Conservation (phyloP, 768 basidiomycete species). For the Psilocybe subaeruginosa region DNA sequence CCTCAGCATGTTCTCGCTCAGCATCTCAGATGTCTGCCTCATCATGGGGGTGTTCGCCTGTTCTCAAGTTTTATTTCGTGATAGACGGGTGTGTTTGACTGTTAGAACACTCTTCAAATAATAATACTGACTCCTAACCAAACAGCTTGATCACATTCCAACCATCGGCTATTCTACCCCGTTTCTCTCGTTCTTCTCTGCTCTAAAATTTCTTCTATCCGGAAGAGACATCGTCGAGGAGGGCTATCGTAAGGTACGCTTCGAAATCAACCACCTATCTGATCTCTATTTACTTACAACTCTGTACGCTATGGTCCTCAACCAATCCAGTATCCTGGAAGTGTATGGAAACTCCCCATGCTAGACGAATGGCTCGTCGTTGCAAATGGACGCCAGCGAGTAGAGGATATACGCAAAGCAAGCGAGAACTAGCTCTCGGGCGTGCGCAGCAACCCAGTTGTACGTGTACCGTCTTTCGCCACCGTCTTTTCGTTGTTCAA, state of each 20-base stretch:
- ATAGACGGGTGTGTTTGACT: constrained; percentile 2
- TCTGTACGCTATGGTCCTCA: not conserved
- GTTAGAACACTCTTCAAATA: not conserved
- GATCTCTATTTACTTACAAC: not conserved
- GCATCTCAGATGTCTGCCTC: not conserved
- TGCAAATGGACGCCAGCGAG: constrained; percentile 38
- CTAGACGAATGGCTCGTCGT: constrained; percentile 29
- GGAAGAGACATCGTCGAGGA: constrained; percentile 18
- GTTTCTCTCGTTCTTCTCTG: constrained; percentile 19
- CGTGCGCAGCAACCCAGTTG: constrained; percentile 28
- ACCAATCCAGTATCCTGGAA: constrained; percentile 18
- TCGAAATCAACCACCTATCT: too few relatives aligned
- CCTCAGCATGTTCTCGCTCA: not conserved
- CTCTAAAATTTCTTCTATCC: constrained; percentile 17
- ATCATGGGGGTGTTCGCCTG: not conserved
- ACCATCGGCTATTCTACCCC: constrained; percentile 17
- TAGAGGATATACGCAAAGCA: constrained; percentile 52
- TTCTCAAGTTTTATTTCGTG: constrained; percentile 1
- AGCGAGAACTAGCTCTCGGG: constrained; percentile 33
- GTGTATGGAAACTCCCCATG: constrained; percentile 23
- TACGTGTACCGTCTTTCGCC: constrained; percentile 11
- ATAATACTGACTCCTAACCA: not conserved
- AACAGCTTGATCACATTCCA: constrained; percentile 21
- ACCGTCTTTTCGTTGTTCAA: not conserved
- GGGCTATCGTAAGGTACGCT: constrained; percentile 25